Conservation (phyloP, 2,329 filamentous ascomycete genomes). For the Alternaria arbusti region DNA sequence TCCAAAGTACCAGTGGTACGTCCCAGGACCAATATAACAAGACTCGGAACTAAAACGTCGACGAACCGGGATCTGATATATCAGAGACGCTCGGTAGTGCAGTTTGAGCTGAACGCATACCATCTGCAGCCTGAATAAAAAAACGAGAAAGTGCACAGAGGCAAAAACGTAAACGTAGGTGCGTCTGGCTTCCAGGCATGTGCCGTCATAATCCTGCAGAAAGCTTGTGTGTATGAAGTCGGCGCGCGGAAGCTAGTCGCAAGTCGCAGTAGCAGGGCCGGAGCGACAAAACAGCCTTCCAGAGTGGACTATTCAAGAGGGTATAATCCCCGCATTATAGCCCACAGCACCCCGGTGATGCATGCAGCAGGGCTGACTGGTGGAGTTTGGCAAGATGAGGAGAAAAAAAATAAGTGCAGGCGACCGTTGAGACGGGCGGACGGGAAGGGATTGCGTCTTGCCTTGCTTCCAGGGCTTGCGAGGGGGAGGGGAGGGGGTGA, state of each 20-base stretch:
- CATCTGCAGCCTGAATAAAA: conserved; percentile 29
- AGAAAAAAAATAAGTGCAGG: conserved; percentile 15
- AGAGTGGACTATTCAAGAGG: conserved; percentile 16
- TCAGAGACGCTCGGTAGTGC: conserved; percentile 18
- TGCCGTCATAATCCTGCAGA: conserved; percentile 17
- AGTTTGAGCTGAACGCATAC: conserved; percentile 13
- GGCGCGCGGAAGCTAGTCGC: conserved; percentile 15
- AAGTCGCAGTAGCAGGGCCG: conserved; percentile 13
- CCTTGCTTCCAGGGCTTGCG: not conserved
- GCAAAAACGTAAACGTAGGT: conserved; percentile 8
- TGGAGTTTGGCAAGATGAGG: conserved; percentile 2
- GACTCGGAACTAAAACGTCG: conserved; percentile 11
- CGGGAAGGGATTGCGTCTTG: conserved; percentile 24
- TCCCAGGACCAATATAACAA: conserved; percentile 21
- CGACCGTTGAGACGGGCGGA: conserved; percentile 36
- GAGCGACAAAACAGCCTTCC: conserved; percentile 27
- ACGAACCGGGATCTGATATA: conserved; percentile 22
- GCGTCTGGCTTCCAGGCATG: conserved; percentile 10
- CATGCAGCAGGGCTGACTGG: conserved; percentile 20
- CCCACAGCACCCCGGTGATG: conserved; percentile 18
- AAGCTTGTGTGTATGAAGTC: conserved; percentile 4
- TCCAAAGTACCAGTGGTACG: conserved; percentile 10
- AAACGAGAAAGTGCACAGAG: conserved; percentile 3
- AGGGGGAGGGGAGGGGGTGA: conserved; percentile 6
- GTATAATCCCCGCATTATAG: conserved; percentile 45